phyloP scores from a whole-genome alignment of 1,139 yeast genomes.

The Kodamaea fungicola region DNA sequence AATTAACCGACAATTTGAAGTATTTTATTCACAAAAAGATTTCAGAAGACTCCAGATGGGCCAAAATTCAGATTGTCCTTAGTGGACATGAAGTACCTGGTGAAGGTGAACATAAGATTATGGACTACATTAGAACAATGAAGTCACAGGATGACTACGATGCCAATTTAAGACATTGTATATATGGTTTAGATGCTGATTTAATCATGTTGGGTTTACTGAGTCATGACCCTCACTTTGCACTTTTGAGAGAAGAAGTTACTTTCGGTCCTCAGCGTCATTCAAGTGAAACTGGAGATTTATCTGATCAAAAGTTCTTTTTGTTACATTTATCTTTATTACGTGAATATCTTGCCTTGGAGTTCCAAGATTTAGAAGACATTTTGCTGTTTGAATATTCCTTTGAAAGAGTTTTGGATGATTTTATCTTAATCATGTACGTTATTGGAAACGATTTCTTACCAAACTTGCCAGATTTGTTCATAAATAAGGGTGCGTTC shows the following conservation, averaged over 20 bases:
- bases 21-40: conserved; percentile 91
- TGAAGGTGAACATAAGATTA: conserved; percentile 98
- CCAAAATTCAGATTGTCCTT: conserved; percentile 73
- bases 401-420: conserved; percentile 89
- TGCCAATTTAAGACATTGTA: conserved; percentile 89
- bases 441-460: conserved; percentile 98
- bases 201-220: conserved; percentile 94
- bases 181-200: conserved; percentile 97
- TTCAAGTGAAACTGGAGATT: conserved; percentile 38
- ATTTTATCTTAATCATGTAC: conserved; percentile 85
- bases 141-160: conserved; percentile 73
- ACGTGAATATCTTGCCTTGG: conserved; percentile 87
- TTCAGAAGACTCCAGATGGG: conserved; percentile 90
- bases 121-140: conserved; percentile 87
- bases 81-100: conserved; percentile 99
- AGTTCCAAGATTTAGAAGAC: conserved; percentile 67
- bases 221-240: conserved; percentile 95
- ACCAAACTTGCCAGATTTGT: conserved; percentile 94
- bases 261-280: conserved; percentile 66
- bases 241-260: conserved; percentile 93
- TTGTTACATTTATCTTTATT: conserved; percentile 81
- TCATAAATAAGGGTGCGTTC: conserved; percentile 92
- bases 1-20: conserved; percentile 75
- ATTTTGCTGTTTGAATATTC: conserved; percentile 68
- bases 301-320: conserved; percentile 78